These are phyloP conservation scores for Myriosclerotinia curreyana DNA, from an alignment of 2,329 filamentous ascomycete species.

Conservation along the genomic window DNA sequence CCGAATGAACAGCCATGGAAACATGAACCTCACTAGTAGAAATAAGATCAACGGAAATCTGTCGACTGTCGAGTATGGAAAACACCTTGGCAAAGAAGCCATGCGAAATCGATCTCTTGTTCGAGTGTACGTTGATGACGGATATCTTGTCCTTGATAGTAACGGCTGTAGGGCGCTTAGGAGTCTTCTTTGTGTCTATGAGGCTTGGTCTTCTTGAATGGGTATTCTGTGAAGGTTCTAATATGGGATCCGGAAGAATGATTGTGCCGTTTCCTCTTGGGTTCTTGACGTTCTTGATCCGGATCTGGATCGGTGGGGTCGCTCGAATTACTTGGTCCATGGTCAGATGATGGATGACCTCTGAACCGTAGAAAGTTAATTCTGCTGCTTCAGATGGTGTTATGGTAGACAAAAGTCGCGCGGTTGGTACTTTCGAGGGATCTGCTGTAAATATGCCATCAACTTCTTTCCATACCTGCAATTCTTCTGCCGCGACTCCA, in stretches of 20 bases:
- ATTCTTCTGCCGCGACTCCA: conserved; percentile 77
- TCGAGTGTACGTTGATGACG: conserved; percentile 96
- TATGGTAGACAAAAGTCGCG: conserved; percentile 81
- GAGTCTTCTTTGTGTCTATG: conserved; percentile 50
- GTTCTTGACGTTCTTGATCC: conserved; percentile 92
- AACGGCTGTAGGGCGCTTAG: conserved; percentile 79
- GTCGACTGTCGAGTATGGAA: conserved; percentile 79
- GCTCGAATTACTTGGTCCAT: conserved; percentile 95
- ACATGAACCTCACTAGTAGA: conserved; percentile 96
- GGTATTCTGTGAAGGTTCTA: conserved; percentile 52
- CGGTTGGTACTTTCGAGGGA: conserved; percentile 85
- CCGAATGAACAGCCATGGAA: conserved; percentile 90
- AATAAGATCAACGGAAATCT: conserved; percentile 91
- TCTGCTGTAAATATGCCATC: conserved; percentile 88
- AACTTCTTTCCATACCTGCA: conserved; percentile 99
- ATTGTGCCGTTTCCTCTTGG: conserved; percentile 74
- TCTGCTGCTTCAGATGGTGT: conserved; percentile 94
- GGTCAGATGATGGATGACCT: conserved; percentile 97
- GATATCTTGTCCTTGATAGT: conserved; percentile 97
- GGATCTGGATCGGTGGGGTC: conserved; percentile 73
- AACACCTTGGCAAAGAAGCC: conserved; percentile 96
- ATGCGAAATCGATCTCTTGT: conserved; percentile 93
- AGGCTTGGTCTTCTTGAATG: conserved; percentile 47
- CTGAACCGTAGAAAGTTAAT: conserved; percentile 88
- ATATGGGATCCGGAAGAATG: conserved; percentile 71